phyloP scores from a whole-genome alignment of 2,329 filamentous ascomycete species.

The Huntiella abstrusa region DNA sequence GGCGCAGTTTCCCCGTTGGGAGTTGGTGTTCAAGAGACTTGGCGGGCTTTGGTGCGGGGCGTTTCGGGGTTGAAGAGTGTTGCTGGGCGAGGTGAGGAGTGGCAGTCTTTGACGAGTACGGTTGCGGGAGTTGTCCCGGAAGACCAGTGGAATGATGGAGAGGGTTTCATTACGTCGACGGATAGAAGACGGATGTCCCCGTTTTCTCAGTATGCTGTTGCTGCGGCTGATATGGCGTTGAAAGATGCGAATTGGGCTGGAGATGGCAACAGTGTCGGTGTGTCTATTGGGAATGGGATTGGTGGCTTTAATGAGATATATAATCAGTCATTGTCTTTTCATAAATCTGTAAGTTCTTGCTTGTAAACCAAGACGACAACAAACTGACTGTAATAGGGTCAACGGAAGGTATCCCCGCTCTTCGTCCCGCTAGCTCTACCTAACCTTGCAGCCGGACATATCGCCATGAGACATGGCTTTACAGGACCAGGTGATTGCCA shows the following conservation, averaged over 20 bases:
- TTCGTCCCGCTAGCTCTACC: conserved; percentile 89
- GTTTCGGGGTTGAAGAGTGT: conserved; percentile 67
- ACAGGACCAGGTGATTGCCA: conserved; percentile 81
- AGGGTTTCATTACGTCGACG: conserved; percentile 30
- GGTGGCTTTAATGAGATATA: conserved; percentile 87
- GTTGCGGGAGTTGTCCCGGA: conserved; percentile 67
- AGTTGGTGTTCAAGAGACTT: conserved; percentile 58
- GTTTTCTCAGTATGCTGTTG: conserved; percentile 83
- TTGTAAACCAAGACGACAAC: not conserved
- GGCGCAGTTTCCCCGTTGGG: conserved; percentile 71
- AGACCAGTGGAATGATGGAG: conserved; percentile 28
- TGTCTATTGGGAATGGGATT: conserved; percentile 88
- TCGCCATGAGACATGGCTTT: conserved; percentile 83
- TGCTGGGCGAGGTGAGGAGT: conserved; percentile 39
- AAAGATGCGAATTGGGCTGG: conserved; percentile 59
- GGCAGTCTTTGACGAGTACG: conserved; percentile 60
- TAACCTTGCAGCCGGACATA: conserved; percentile 85
- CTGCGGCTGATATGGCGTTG: conserved; percentile 70
- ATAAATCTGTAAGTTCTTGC: conserved; percentile 40
- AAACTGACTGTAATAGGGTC: conserved; percentile 41
- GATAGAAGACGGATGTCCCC: conserved; percentile 65
- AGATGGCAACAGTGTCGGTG: conserved; percentile 51
- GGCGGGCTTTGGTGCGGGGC: conserved; percentile 62
- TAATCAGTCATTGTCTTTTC: conserved; percentile 58
- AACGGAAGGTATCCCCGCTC: conserved; percentile 78